phyloP scores from a whole-genome alignment of 164 flowering plant species.

The Tetrastigma voinierianum region DNA sequence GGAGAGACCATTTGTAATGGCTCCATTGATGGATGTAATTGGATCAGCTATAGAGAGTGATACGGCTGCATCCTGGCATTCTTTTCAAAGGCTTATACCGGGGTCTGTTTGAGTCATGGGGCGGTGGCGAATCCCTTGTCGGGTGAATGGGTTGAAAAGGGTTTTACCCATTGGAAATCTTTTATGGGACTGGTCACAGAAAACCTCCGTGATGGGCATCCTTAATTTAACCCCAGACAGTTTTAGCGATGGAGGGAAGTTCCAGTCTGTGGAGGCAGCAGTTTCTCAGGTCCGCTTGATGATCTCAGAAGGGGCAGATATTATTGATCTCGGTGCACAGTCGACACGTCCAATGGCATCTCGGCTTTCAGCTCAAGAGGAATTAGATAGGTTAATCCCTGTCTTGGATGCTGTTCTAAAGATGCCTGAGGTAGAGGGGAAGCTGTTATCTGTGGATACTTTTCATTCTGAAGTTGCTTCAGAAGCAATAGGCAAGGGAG shows the following conservation, averaged over 20 bases:
- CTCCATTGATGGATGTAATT: constrained; percentile 82
- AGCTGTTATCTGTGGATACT: constrained; percentile 83
- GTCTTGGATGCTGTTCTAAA: constrained; percentile 62
- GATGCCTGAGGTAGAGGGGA: constrained; percentile 75
- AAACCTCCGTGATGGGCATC: constrained; percentile 82
- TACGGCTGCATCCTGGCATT: constrained; percentile 76
- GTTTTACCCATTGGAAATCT: constrained; percentile 70
- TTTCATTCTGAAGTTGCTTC: constrained; percentile 86
- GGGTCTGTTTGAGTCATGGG: constrained; percentile 74
- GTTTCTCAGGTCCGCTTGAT: constrained; percentile 65
- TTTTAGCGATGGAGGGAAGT: constrained; percentile 93
- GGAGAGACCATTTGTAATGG: constrained; percentile 95
- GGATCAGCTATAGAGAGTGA: constrained; percentile 64
- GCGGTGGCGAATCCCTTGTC: constrained; percentile 75
- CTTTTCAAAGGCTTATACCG: constrained; percentile 41
- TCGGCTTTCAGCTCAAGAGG: constrained; percentile 69
- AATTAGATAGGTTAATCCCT: constrained; percentile 75
- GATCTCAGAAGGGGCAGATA: constrained; percentile 85
- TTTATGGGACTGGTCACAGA: constrained; percentile 82
- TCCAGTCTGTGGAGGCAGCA: constrained; percentile 54
- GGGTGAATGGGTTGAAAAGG: constrained; percentile 73
- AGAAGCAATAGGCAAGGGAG: constrained; percentile 79
- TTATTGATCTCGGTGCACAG: constrained; percentile 93
- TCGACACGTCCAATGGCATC: constrained; percentile 82
- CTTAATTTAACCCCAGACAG: constrained; percentile 93